phyloP scores from a whole-genome alignment of 2,329 filamentous ascomycete genomes.

The Aureobasidium melanogenum region DNA sequence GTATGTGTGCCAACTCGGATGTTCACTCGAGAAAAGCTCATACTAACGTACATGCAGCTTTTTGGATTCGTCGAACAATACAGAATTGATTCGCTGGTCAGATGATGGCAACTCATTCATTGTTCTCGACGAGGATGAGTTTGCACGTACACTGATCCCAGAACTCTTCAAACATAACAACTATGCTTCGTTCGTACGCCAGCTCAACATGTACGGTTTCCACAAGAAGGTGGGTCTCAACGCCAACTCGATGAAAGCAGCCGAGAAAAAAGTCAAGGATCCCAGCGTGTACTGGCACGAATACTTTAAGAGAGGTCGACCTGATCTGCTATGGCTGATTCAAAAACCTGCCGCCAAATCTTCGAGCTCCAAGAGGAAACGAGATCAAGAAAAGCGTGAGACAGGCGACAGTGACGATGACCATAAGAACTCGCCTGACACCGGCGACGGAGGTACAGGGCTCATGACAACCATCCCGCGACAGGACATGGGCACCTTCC shows the following conservation, averaged over 20 bases:
- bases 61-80: conserved; percentile 84
- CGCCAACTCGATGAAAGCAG: conserved; percentile 95
- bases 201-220: conserved; percentile 52
- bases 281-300: conserved; percentile 97
- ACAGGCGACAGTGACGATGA: conserved; percentile 61
- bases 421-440: conserved; percentile 31
- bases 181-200: conserved; percentile 67
- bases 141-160: conserved; percentile 63
- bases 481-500: conserved; percentile 69
- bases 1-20: conserved; percentile 42
- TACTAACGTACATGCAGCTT: conserved; percentile 51
- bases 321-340: conserved; percentile 89
- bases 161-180: conserved; percentile 75
- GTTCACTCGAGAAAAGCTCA: conserved; percentile 13
- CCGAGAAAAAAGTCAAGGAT: conserved; percentile 84
- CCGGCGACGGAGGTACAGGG: conserved; percentile 30
- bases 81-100: conserved; percentile 93
- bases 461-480: conserved; percentile 46
- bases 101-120: conserved; percentile 95
- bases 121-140: conserved; percentile 89
- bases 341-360: conserved; percentile 80
- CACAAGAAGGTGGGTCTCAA: conserved; percentile 59
- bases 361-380: conserved; percentile 38
- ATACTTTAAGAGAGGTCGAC: conserved; percentile 87
- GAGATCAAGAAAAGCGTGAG: conserved; percentile 56